Evolutionary conservation across 305 asterid species (phyloP), one percentile per base, ranked within the genome.

Genomic region (Fraxinus angustifolia): DNA sequence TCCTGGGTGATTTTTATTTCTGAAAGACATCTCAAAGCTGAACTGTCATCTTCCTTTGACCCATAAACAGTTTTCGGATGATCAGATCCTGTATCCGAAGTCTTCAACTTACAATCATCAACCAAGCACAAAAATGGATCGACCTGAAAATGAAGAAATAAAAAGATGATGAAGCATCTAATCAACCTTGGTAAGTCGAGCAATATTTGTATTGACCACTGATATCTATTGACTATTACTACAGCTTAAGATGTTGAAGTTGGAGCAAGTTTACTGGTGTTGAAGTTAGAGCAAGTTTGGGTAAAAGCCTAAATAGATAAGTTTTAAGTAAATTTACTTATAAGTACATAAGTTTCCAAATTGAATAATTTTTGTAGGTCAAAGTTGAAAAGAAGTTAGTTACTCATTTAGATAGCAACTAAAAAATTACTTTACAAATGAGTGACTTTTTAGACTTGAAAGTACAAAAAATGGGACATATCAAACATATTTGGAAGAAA

Each of bases 101-200:
- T 86, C 86, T 93, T 92, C 87, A 96, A 86, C 89, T 96, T 96
- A 70, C 90, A 88, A 85, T 96, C 99, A 30, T 91, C 97, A 21
- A 93, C 94, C 90, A 96, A 88, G 74, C 90, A 84, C 84, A 94
- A 85, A 88, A 89, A 96, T 35, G 99, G 99, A 88, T 94, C 99
- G 75, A 92, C 92, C 99, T 96, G 91, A 81, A 33, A 85, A 30
- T 10, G 73, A 78, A 78, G 40, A 78, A 77, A 80, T 6, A 77
- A 80, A 82, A 40, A 40, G 67, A 78, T 30, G 35, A 2, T 74
- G 38, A 62, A 23, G 62, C 35, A 80, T n/a, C 33, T n/a, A 45
- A 50, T n/a, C 11, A 60, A 50, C 48, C 60, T 10, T 60, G 40
- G 75, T 19, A 16, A 77, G 34, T 31, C 53, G 8, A 19, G 28